These are phyloP conservation scores for Serpula lacrymans DNA, from an alignment of 768 basidiomycete genomes.

Conservation along the genomic window DNA sequence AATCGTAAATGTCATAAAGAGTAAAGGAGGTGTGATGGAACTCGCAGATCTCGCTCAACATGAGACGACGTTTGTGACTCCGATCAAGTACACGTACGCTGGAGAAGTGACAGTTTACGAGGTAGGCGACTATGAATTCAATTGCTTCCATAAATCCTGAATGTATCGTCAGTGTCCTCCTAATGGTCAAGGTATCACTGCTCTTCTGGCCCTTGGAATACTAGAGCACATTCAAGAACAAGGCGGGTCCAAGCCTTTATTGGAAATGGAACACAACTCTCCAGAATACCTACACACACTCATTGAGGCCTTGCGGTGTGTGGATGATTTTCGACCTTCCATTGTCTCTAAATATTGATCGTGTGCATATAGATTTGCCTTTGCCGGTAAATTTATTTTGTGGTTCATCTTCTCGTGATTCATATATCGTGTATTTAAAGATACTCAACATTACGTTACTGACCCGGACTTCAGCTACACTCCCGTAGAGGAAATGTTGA, in stretches of 20 bases:
- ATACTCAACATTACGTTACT: slow-evolving; percentile 87
- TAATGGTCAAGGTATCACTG: slow-evolving; percentile 96
- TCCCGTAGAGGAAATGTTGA: slow-evolving; percentile 79
- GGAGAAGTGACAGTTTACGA: slow-evolving; percentile 88
- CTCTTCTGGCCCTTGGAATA: slow-evolving; percentile 89
- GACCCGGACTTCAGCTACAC: slow-evolving; percentile 80
- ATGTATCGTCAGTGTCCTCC: slow-evolving; percentile 84
- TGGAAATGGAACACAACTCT: slow-evolving; percentile 88
- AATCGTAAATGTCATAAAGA: slow-evolving; percentile 81
- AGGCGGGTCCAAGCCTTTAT: slow-evolving; percentile 62
- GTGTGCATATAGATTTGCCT: slow-evolving; percentile 59
- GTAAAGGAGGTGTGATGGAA: slow-evolving; percentile 90
- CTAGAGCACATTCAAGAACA: slow-evolving; percentile 82
- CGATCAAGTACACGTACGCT: slow-evolving; percentile 88
- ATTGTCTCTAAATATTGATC: too few species aligned
- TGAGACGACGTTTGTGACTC: slow-evolving; percentile 74
- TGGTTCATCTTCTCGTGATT: not conserved
- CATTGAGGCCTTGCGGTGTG: slow-evolving; percentile 79
- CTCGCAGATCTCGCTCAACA: slow-evolving; percentile 91
- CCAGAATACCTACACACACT: slow-evolving; percentile 84
- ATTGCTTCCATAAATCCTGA: not conserved
- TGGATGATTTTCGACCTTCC: slow-evolving; percentile 1
- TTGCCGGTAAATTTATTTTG: slow-evolving; percentile 56
- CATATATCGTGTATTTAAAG: slow-evolving; percentile 32
- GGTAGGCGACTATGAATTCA: slow-evolving; percentile 38